Base-by-base conservation (phyloP, 2,329 filamentous ascomycete genomes). In the Torrubiellomyces zombiae region DNA sequence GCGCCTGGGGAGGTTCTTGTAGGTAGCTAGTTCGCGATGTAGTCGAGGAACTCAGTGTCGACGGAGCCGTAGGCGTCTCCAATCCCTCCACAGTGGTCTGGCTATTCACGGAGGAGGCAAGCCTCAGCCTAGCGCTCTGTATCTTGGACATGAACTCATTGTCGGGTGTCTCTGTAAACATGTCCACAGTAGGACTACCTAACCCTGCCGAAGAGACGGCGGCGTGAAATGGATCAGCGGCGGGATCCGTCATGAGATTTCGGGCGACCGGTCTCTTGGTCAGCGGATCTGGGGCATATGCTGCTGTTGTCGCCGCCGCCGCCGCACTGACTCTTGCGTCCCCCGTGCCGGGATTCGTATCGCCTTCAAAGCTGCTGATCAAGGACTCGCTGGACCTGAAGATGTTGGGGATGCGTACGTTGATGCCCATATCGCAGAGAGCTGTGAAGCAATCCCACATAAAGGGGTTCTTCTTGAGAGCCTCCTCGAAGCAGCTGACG, bases 401-500 rank as follows among this genome's bases (percentile, higher is more conserved):
- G 33, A 94, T 78, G 41, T 91, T 93, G 14, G 74, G 67, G 7
- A 89, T 72, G 28, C 79, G 73, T 27, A 95, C 64, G 36, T 73
- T 74, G 21, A 82, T 75, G 4, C 81, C 80, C 73, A 69, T 80
- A 43, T 94, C 83, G 45, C 85, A 93, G 6, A 98, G 63, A 10
- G 71, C 76, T 13, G 75, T 73, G 41, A 95, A 95, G 1, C 86
- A 85, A 58, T 98, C 89, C 89, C 89, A 98, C 68, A 93, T 89
- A 50, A 95, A 86, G 2, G 89, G 85, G 42, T 95, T 98, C 27
- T 74, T 50, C 51, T 85, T 91, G 39, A 98, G 56, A 5, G 85
- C 72, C 31, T 91, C 82, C 37, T 92, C 82, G 44, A 89, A 95
- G 47, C 71, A 82, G 36, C 78, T 68, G 10, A 86, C 72, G 6